Evolutionary conservation across 2,329 filamentous ascomycete species (phyloP), one percentile per base, ranked within the genome.

Genomic region (Saccharata proteae): DNA sequence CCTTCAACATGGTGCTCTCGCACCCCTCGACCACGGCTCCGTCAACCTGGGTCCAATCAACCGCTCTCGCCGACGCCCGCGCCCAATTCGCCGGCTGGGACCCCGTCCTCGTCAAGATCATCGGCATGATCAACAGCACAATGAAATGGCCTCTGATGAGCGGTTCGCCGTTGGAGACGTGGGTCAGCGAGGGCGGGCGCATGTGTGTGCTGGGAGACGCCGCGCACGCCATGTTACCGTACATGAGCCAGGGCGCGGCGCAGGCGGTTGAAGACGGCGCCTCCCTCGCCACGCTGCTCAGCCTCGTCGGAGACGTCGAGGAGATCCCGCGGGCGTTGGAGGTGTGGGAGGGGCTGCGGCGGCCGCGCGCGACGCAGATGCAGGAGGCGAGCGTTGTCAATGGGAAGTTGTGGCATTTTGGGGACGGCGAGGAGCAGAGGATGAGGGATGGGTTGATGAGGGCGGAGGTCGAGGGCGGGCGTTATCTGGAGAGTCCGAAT

Each of bases 221-320:
- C 5, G 41, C 43, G 6, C 44, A 46, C 26, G 24, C 41, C 4
- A 44, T 44, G 40, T 32, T 47, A 7, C 43, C 43, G 2, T 47
- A 43, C 34, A 42, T 44, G 41, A 35, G 34, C 2, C 39, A 45
- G 29, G 45, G 77, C 0, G 77, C 76, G 10, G 77, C 77, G 43
- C 73, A 68, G 3, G 69, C 71, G 0, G 57, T 80, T 1, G 77
- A 81, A 45, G 77, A 80, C 32, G 75, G 74, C 0, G 73, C 74
- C 0, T 72, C 75, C 0, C 52, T 80, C 0, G 76, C 75, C 1
- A 57, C 37, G 3, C 47, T 47, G 0, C 39, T 65, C 3, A 40
- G 37, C 9, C 38, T 52, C 1, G 44, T 62, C 3, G 25, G 22
- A 0, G 40, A 43, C 1, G 9, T 18, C 0, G 29, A 40, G 1